phyloP scores from a whole-genome alignment of 2,329 filamentous ascomycete genomes.

The Blastomyces emzantsi region DNA sequence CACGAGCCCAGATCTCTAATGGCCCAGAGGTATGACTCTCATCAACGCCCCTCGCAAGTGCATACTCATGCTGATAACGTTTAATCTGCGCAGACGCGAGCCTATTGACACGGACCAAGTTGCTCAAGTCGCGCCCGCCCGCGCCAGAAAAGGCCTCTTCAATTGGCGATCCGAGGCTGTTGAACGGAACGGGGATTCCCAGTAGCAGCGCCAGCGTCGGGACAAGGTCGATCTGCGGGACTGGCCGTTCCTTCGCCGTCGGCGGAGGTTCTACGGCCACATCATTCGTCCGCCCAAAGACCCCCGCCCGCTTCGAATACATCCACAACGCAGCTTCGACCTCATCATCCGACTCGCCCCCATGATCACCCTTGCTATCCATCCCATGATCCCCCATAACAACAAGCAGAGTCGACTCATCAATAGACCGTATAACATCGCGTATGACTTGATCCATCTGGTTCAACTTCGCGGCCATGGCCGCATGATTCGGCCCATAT shows the following conservation, averaged over 20 bases:
- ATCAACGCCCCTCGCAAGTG: slow-evolving; percentile 59
- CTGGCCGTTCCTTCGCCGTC: slow-evolving; percentile 65
- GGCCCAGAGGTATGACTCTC: slow-evolving; percentile 50
- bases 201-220: slow-evolving; percentile 82
- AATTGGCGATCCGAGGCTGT: slow-evolving; percentile 87
- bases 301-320: slow-evolving; percentile 72
- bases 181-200: slow-evolving; percentile 89
- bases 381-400: slow-evolving; percentile 99
- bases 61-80: slow-evolving; percentile 80
- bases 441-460: slow-evolving; percentile 83
- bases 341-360: slow-evolving; percentile 96
- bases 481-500: slow-evolving; percentile 85
- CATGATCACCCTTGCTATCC: slow-evolving; percentile 94
- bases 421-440: slow-evolving; percentile 60
- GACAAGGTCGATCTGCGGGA: slow-evolving; percentile 85
- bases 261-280: slow-evolving; percentile 48
- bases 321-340: slow-evolving; percentile 94
- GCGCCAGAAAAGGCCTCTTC: slow-evolving; percentile 80
- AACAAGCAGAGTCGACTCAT: slow-evolving; percentile 78
- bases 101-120: slow-evolving; percentile 66
- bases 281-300: slow-evolving; percentile 68
- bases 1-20: slow-evolving; percentile 50
- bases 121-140: slow-evolving; percentile 57
- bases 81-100: slow-evolving; percentile 77
- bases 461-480: slow-evolving; percentile 80